Evolutionary conservation across 2,329 filamentous ascomycete genomes (phyloP).

Genomic region (Talaromyces sp.): DNA sequence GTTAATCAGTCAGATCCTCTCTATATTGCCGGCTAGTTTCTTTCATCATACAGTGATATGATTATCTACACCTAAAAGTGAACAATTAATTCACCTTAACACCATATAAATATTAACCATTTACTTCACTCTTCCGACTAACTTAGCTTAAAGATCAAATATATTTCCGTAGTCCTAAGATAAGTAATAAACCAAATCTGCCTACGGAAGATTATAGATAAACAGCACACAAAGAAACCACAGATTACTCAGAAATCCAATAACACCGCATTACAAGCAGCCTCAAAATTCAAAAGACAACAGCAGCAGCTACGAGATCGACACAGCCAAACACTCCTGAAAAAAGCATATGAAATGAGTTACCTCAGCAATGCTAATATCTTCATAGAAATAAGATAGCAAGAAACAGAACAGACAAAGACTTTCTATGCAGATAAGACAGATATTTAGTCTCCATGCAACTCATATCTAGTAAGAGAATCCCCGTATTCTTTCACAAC

Average conservation of each 20-base stretch:
- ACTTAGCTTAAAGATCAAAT: not conserved
- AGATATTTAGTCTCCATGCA: constrained; percentile 5
- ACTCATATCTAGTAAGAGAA: constrained; percentile 4
- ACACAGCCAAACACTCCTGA: constrained; percentile 1
- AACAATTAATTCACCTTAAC: not conserved
- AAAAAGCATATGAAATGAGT: constrained; percentile 9
- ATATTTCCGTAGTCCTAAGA: not conserved
- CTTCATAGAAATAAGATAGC: constrained; percentile 6
- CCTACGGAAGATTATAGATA: not conserved
- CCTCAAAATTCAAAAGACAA: not conserved
- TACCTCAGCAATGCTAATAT: not conserved
- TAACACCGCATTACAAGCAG: not conserved
- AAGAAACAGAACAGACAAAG: constrained; percentile 1
- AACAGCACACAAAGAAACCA: not conserved
- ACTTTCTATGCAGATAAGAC: constrained; percentile 8
- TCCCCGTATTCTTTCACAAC: not conserved
- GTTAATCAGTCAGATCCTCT: not conserved
- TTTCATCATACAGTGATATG: not conserved
- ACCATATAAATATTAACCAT: not conserved
- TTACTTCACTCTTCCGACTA: not conserved
- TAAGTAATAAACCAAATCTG: not conserved
- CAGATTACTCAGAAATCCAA: not conserved
- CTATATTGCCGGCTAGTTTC: not conserved
- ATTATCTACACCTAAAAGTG: not conserved
- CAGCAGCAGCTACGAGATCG: not conserved